Percentiles rank a stretch among this genome's conserved stretches.
These are phyloP conservation scores for Achaetomiella virescens DNA, from an alignment of 495 filamentous ascomycete genomes.

Conservation along the genomic window DNA sequence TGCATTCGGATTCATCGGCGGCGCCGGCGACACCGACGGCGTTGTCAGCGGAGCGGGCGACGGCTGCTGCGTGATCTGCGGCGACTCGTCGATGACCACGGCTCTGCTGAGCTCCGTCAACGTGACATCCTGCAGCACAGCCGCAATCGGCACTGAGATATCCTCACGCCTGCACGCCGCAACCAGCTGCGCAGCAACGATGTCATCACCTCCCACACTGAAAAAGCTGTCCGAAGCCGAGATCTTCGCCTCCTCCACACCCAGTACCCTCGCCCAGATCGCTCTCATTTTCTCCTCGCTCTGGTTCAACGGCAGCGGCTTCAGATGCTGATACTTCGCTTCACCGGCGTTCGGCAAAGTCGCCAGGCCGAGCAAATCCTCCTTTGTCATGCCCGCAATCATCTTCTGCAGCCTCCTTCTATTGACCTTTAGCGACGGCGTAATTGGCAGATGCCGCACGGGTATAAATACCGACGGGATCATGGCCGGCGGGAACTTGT, in stretches of 20 bases:
- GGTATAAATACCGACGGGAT: conserved; percentile 40
- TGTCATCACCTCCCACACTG: conserved; percentile 38
- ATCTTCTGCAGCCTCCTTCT: conserved; percentile 36
- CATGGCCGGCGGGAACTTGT: conserved; percentile 29
- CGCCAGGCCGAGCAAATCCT: conserved; percentile 33
- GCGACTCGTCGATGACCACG: conserved; percentile 17
- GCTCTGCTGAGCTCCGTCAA: conserved; percentile 37
- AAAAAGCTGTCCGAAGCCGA: conserved; percentile 39
- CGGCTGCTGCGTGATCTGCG: conserved; percentile 12
- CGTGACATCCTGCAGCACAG: conserved; percentile 32
- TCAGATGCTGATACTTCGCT: conserved; percentile 29
- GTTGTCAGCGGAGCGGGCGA: conserved; percentile 4
- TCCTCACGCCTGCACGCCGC: conserved; percentile 33
- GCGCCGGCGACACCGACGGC: too few species aligned
- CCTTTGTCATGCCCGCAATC: conserved; percentile 33
- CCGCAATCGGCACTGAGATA: conserved; percentile 33
- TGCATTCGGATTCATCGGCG: conserved; percentile 4
- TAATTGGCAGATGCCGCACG: conserved; percentile 38
- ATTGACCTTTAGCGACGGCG: conserved; percentile 39
- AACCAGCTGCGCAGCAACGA: conserved; percentile 37
- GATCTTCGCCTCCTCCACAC: conserved; percentile 33
- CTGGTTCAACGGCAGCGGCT: conserved; percentile 38
- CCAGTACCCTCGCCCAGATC: conserved; percentile 40
- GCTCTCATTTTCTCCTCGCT: conserved; percentile 39
- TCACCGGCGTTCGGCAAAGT: conserved; percentile 29